A percentile compares a stretch with the other conserved stretches of the same genome.
Conservation (phyloP, 495 filamentous ascomycete species). For the Hypoxylon subgilvum region DNA sequence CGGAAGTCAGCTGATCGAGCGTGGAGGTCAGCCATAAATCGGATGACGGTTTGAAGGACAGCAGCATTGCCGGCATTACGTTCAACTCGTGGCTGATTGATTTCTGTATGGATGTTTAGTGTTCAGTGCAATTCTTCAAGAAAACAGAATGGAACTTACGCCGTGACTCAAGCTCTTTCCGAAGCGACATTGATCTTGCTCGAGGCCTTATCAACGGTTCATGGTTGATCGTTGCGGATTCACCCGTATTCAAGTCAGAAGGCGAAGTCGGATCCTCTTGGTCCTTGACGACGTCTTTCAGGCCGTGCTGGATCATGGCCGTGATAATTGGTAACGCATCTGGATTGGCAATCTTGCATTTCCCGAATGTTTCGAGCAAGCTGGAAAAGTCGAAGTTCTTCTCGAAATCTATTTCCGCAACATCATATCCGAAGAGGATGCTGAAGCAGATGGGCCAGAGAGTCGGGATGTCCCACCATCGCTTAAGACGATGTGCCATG, state of each 20-base stretch:
- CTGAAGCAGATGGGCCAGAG: conserved; percentile 91
- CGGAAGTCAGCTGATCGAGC: conserved; percentile 72
- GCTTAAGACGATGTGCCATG: conserved; percentile 77
- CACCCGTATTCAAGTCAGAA: conserved; percentile 32
- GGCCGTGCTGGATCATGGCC: conserved; percentile 84
- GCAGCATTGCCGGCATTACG: conserved; percentile 56
- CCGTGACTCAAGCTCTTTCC: conserved; percentile 56
- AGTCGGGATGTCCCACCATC: conserved; percentile 86
- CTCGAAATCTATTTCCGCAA: conserved; percentile 74
- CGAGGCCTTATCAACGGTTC: conserved; percentile 46
- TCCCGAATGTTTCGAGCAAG: conserved; percentile 73
- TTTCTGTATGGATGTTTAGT: conserved; percentile 39
- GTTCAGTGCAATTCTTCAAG: neutral
- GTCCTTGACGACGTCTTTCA: conserved; percentile 69
- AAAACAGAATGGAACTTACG: conserved; percentile 45
- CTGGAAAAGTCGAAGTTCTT: conserved; percentile 73
- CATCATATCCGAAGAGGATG: conserved; percentile 83
- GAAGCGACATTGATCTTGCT: conserved; percentile 55
- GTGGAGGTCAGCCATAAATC: conserved; percentile 80
- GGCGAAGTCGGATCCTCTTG: conserved; percentile 65
- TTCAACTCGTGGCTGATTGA: conserved; percentile 51
- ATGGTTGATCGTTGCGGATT: conserved; percentile 15
- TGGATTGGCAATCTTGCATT: conserved; percentile 71
- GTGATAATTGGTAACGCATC: conserved; percentile 81
- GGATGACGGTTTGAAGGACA: conserved; percentile 73